Evolutionary conservation across 768 basidiomycete species (phyloP), one percentile per base, ranked within the genome.

Genomic region (Melanogaster broomeanus): DNA sequence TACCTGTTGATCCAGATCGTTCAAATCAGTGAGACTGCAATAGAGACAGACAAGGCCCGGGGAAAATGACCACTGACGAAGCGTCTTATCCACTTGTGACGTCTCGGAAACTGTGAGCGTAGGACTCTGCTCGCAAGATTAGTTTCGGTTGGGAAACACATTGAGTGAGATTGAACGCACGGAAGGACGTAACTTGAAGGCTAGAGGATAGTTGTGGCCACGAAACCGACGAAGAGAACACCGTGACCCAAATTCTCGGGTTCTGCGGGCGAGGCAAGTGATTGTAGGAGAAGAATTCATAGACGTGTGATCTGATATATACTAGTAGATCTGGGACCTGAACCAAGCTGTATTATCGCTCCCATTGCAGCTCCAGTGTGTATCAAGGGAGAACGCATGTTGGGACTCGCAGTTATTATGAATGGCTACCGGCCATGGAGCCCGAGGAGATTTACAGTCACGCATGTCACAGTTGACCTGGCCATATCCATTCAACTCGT

Each of bases 141-240:
- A 12, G n/a, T 28, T 12, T 16, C 40, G 15, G 45, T 16, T n/a
- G n/a, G n/a, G n/a, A 47, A 13, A n/a, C n/a, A n/a, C n/a, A n/a
- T n/a, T n/a, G n/a, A n/a, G n/a, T n/a, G n/a, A n/a, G 19, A 25
- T 6, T 41, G n/a, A 19, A 59, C 67, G 7, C 45, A 64, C 67
- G 69, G 52, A 69, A 69, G 49, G 71, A 71, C 21, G 69, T 69
- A 31, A 69, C 69, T 15, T 69, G 69, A 11, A 69, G 51, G 1
- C 64, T 51, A 2, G n/a, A n/a, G n/a, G n/a, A n/a, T n/a, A n/a
- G 59, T 62, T 6, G 68, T 48, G 6, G 51, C 48, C 10, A 63
- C 57, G 39, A 69, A 69, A 5, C 69, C 68, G 22, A 62, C 5
- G 42, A 68, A 69, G 33, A 69, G 45, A 18, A 56, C 49, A 21